Evolutionary conservation across 1,284 basidiomycete genomes (phyloP).

Genomic region (Sporisorium reilianum): DNA sequence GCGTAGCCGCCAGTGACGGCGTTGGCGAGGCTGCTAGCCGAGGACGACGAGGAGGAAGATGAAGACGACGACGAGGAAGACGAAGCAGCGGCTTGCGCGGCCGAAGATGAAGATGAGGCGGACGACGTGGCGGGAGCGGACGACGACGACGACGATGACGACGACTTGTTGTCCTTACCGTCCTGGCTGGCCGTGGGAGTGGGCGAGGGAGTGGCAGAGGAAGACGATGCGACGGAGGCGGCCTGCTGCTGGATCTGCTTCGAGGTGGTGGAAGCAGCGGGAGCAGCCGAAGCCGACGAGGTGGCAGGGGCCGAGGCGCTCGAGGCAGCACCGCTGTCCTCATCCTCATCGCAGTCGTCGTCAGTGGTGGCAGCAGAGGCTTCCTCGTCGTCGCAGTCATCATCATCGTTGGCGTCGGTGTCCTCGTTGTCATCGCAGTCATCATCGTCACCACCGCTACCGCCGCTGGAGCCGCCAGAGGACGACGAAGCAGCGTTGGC

Average conservation of each 20-base stretch:
- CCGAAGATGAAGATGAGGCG: conserved; percentile 12
- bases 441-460: conserved; percentile 13
- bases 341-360: conserved; percentile 32
- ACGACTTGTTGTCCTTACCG: conserved; percentile 5
- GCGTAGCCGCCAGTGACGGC: conserved; percentile 51
- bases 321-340: conserved; percentile 20
- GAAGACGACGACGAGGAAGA: conserved; percentile 20
- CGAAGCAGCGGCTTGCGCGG: neutral
- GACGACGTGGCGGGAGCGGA: conserved; percentile 17
- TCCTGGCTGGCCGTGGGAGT: conserved; percentile 8
- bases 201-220: conserved; percentile 24
- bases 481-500: conserved; percentile 22
- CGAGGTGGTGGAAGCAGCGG: conserved; percentile 6
- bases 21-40: conserved; percentile 24
- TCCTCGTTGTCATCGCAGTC: conserved; percentile 30
- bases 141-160: conserved; percentile 16
- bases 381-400: conserved; percentile 35
- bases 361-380: conserved; percentile 9
- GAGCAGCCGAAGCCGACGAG: conserved; percentile 10
- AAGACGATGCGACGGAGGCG: conserved; percentile 11
- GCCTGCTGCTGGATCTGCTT: conserved; percentile 17
- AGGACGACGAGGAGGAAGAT: conserved; percentile 15
- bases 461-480: conserved; percentile 20
- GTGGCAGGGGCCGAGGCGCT: conserved; percentile 4
- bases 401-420: conserved; percentile 25